Evolutionary conservation across 2,329 filamentous ascomycete genomes (phyloP).

Genomic region (Biscogniauxia sp.): DNA sequence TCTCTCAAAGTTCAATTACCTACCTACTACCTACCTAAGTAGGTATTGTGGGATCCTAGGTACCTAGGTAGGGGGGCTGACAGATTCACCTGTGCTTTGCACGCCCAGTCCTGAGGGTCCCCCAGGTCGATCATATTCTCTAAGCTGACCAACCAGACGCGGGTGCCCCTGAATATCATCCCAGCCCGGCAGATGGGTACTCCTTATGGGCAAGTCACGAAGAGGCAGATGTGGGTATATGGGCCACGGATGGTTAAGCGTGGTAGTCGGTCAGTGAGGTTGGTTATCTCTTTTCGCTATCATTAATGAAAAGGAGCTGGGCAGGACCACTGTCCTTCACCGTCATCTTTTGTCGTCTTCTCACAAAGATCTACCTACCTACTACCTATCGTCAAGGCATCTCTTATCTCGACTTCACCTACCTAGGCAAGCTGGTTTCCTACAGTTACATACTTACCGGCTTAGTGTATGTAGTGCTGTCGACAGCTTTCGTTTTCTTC

Average conservation of each 20-base stretch:
- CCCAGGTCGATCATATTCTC: not conserved
- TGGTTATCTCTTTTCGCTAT: not conserved
- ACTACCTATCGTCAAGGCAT: too few species aligned
- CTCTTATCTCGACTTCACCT: too few species aligned
- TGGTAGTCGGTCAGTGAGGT: not conserved
- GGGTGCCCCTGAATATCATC: not conserved
- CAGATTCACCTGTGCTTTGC: not conserved
- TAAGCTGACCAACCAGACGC: not conserved
- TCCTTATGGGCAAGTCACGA: not conserved
- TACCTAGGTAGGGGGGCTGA: not conserved
- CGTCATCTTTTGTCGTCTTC: too few species aligned
- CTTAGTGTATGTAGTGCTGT: too few species aligned
- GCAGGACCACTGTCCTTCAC: not conserved
- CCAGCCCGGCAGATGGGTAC: not conserved
- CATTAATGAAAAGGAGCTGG: not conserved
- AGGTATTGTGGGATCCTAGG: too few species aligned
- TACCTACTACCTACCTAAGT: too few species aligned
- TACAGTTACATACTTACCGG: too few species aligned
- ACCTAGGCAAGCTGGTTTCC: too few species aligned
- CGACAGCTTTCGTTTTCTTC: too few species aligned
- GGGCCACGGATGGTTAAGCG: not conserved
- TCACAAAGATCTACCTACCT: too few species aligned
- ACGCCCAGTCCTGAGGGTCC: too few species aligned
- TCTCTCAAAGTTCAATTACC: not conserved
- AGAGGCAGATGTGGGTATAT: not conserved